Base-by-base conservation (phyloP, 2,329 filamentous ascomycete species). In the Alternaria sp. region DNA sequence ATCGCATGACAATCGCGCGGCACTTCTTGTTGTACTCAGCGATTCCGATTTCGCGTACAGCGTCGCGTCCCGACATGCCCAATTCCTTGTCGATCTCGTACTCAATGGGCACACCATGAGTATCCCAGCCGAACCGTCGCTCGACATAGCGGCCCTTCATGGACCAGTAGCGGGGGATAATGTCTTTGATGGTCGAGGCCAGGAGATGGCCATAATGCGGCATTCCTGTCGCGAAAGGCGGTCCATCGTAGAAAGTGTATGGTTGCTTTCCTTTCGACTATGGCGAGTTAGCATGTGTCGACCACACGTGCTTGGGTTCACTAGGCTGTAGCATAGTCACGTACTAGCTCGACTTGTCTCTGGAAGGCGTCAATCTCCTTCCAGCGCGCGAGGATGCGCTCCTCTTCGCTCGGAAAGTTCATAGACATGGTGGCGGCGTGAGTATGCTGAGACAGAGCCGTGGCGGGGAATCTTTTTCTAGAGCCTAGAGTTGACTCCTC, bases 71-170 rank as follows among this genome's bases (percentile, higher is more conserved):
- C 69, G 92, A 92, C 76, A 97, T 94, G 44, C 92, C 92, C 69
- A 97, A 86, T 82, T 95, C 95, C 86, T 97, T 97, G 85, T 97
- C 95, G 76, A 97, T 97, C 82, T 97, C 95, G 80, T 97, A 93
- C 83, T 98, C 95, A 71, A 98, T 96, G 15, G 95, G 95, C 57
- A 98, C 86, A 65, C 95, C 95, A 77, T 97, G 95, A 2, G 94
- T 93, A 79, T 97, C 95, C 95, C 95, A 97, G 57, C 95, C 95
- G 71, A 97, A 97, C 62, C 94, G 88, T 69, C 95, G 88, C 83
- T 96, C 93, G 56, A 97, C 94, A 83, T 97, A 91, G 77, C 90
- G 92, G 15, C 95, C 95, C 79, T 96, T 96, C 94, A 97, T 97
- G 55, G 93, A 93, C 93, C 94, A 97, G 81, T 97, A 98, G 72